phyloP scores from a whole-genome alignment of 106 monocot genomes.

The Posidonia australis region DNA sequence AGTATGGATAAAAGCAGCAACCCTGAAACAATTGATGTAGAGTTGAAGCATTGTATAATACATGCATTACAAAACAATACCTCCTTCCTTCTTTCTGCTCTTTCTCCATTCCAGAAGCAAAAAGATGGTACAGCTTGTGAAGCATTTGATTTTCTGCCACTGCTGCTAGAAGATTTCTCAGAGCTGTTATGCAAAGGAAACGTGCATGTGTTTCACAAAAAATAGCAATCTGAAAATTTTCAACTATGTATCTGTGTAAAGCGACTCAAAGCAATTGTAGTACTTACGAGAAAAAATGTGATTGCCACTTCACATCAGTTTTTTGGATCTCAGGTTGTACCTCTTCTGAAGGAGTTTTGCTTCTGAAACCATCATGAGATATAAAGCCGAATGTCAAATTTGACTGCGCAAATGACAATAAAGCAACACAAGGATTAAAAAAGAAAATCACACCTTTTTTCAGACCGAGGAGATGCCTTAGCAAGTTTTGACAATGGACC shows the following conservation, averaged over 20 bases:
- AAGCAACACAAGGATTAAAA: neutral
- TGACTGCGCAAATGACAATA: neutral
- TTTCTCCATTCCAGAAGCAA: slow-evolving; percentile 10
- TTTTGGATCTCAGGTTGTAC: neutral
- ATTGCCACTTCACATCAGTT: slow-evolving; percentile 1
- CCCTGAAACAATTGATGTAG: neutral
- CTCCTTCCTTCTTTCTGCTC: slow-evolving; percentile 9
- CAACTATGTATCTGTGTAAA: too few relatives aligned
- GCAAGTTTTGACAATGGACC: slow-evolving; percentile 4
- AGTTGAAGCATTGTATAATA: neutral
- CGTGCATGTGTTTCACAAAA: too few relatives aligned
- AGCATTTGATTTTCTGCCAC: neutral
- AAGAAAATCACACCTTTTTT: neutral
- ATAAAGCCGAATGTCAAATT: neutral
- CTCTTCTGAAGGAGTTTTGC: slow-evolving; percentile 2
- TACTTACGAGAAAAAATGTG: slow-evolving; percentile 11
- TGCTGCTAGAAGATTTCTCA: neutral
- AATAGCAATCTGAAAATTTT: too few relatives aligned
- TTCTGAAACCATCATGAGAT: slow-evolving; percentile 4
- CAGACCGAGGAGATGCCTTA: slow-evolving; percentile 15
- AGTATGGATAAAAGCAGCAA: too few relatives aligned
- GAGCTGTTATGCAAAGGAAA: neutral
- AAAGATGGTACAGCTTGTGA: neutral
- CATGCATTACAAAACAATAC: neutral
- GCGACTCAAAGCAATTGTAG: neutral